These are phyloP conservation scores for Aspergillus oerlinghausenensis DNA, from an alignment of 2,329 filamentous ascomycete species.

Conservation along the genomic window DNA sequence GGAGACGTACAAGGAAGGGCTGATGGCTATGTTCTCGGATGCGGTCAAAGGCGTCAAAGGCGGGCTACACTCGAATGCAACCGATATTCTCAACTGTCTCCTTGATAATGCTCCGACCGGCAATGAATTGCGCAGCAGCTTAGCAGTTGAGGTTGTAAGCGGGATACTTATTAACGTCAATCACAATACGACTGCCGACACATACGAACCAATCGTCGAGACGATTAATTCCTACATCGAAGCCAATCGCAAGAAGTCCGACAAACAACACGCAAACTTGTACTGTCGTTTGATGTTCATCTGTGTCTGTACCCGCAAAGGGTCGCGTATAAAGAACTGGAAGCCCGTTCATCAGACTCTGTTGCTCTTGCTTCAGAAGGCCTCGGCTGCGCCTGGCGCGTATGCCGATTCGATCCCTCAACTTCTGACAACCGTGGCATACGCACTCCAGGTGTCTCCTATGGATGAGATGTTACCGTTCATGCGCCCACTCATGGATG, in stretches of 20 bases:
- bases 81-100: constrained; percentile 50
- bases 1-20: constrained; percentile 70
- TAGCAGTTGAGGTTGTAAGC: constrained; percentile 59
- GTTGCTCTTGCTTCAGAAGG: constrained; percentile 48
- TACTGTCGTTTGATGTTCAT: constrained; percentile 50
- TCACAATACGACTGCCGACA: constrained; percentile 72
- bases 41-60: constrained; percentile 62
- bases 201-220: constrained; percentile 65
- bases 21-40: constrained; percentile 91
- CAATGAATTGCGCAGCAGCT: constrained; percentile 24
- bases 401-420: constrained; percentile 25
- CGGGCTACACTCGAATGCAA: constrained; percentile 55
- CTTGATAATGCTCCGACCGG: constrained; percentile 33
- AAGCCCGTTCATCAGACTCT: constrained; percentile 55
- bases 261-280: constrained; percentile 38
- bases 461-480: constrained; percentile 73
- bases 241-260: constrained; percentile 27
- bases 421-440: constrained; percentile 50
- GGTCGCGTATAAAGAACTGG: constrained; percentile 71
- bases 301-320: constrained; percentile 73
- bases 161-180: constrained; percentile 77
- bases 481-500: constrained; percentile 61
- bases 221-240: constrained; percentile 53
- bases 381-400: constrained; percentile 19
- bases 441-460: constrained; percentile 70